These are phyloP conservation scores for Arctostaphylos glauca DNA, from an alignment of 148 eudicot genomes.

Conservation along the genomic window DNA sequence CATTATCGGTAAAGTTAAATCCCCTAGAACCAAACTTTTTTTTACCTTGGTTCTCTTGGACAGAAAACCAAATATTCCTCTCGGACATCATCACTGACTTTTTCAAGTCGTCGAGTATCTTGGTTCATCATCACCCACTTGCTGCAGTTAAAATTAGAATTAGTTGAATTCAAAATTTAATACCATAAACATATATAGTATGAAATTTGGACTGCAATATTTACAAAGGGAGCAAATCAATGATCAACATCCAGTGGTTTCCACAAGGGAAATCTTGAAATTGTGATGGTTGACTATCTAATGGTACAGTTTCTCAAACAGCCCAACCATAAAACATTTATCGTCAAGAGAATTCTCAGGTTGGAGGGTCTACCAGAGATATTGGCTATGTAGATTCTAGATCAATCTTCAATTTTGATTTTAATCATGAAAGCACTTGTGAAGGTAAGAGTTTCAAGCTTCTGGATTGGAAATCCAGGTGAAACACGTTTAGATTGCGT, in stretches of 20 bases:
- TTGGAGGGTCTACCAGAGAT: background rate
- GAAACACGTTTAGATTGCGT: background rate
- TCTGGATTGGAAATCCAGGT: background rate
- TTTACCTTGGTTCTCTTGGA: constrained; percentile 68
- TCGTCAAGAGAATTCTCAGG: background rate
- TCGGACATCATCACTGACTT: constrained; percentile 71
- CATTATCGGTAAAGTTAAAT: background rate
- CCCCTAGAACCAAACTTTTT: background rate
- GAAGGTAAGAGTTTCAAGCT: background rate
- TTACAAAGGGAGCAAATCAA: background rate
- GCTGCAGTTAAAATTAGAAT: constrained; percentile 40
- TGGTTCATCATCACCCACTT: constrained; percentile 99
- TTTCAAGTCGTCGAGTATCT: constrained; percentile 83
- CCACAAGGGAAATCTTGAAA: background rate
- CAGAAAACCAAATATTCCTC: constrained; percentile 61
- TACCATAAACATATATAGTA: background rate
- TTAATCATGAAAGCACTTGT: background rate
- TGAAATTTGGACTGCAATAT: background rate
- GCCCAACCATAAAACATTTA: constrained; percentile 3
- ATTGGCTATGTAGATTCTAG: background rate
- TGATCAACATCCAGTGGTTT: background rate
- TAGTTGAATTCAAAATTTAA: constrained; percentile 1
- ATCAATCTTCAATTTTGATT: background rate
- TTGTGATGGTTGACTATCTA: background rate
- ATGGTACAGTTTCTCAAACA: background rate